A percentile compares a stretch with the other conserved stretches of the same genome.
phyloP scores from a whole-genome alignment of 768 basidiomycete species.

The Rhizopogon vinicolor region DNA sequence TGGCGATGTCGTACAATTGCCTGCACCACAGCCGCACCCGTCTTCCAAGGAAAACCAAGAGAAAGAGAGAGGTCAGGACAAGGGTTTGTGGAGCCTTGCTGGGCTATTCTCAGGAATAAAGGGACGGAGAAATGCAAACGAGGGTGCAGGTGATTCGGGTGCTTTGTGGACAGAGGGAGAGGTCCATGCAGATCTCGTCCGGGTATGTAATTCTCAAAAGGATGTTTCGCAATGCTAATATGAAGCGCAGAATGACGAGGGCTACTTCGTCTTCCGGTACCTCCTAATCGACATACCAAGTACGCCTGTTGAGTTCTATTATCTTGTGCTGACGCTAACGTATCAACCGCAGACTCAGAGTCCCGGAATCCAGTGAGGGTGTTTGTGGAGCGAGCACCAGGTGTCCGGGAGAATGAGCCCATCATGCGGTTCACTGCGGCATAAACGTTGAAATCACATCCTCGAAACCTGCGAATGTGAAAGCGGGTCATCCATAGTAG shows the following conservation, averaged over 20 bases:
- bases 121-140: constrained; percentile 31
- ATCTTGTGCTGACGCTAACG: neutral
- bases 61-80: constrained; percentile 25
- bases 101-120: constrained; percentile 67
- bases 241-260: constrained; percentile 57
- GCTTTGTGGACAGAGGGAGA: constrained; percentile 67
- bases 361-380: constrained; percentile 58
- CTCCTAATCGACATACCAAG: constrained; percentile 77
- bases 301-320: constrained; percentile 35
- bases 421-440: constrained; percentile 62
- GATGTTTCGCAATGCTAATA: constrained; percentile 5
- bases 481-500: constrained; percentile 2
- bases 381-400: constrained; percentile 63
- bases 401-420: constrained; percentile 66
- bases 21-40: constrained; percentile 23
- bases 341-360: constrained; percentile 47
- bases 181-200: constrained; percentile 74
- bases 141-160: constrained; percentile 31
- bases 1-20: constrained; percentile 49
- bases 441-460: constrained; percentile 6
- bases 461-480: neutral
- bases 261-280: constrained; percentile 75
- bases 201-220: constrained; percentile 40
- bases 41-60: constrained; percentile 25
- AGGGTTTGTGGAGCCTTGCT: constrained; percentile 49